A percentile compares a stretch with the other conserved stretches of the same genome.
Evolutionary conservation across 2,329 filamentous ascomycete species (phyloP).

Genomic region (Saccharata proteae): DNA sequence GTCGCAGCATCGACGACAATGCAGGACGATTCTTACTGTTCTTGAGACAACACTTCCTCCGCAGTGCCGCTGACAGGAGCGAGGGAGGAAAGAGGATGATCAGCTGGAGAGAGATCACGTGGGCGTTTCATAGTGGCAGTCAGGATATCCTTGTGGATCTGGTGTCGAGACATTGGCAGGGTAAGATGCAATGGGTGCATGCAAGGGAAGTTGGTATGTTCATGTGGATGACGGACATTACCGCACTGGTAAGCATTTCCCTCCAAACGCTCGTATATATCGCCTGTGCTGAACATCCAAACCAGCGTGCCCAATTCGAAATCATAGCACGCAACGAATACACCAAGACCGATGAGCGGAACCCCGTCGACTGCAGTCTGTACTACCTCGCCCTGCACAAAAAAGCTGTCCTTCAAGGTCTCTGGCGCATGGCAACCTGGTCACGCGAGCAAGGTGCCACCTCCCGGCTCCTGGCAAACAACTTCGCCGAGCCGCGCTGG

Average conservation of each 20-base stretch:
- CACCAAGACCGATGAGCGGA: conserved; percentile 72
- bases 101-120: conserved; percentile 63
- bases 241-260: conserved; percentile 52
- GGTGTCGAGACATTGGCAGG: conserved; percentile 66
- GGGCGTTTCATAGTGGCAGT: conserved; percentile 72
- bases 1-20: conserved; percentile 82
- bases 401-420: conserved; percentile 76
- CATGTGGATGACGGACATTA: conserved; percentile 79
- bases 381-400: conserved; percentile 87
- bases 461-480: conserved; percentile 69
- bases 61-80: conserved; percentile 33
- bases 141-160: conserved; percentile 86
- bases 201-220: conserved; percentile 82
- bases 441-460: conserved; percentile 77
- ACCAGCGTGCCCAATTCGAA: conserved; percentile 67
- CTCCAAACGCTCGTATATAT: neutral
- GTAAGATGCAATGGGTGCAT: conserved; percentile 70
- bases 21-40: conserved; percentile 79
- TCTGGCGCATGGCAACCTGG: conserved; percentile 93
- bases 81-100: conserved; percentile 47
- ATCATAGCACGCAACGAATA: conserved; percentile 88
- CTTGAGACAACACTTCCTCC: conserved; percentile 68
- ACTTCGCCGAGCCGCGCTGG: conserved; percentile 81
- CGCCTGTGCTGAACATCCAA: conserved; percentile 9
- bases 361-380: conserved; percentile 80